Base-by-base conservation (phyloP, 2,329 filamentous ascomycete species). In the Aspergillus brasiliensis region DNA sequence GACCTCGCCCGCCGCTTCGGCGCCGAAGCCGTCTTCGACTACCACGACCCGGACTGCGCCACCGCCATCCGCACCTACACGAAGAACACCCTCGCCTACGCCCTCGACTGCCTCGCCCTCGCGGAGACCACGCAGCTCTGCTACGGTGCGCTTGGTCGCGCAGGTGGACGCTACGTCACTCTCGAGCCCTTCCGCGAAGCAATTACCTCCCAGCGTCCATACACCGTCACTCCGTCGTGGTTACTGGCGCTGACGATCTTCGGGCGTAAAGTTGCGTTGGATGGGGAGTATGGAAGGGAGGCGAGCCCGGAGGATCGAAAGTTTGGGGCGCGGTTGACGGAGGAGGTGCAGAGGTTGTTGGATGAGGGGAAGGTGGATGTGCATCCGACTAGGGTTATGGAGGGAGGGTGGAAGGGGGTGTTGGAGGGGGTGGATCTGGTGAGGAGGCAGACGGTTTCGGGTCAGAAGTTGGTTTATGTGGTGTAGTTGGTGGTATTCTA, bases 11-110 rank as follows among this genome's bases (percentile, higher is more conserved):
- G 73, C 37, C 58, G 58, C 0, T 76, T 72, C 31, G 83, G 83
- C 1, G 83, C 83, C 1, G 75, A 73, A 5, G 67, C 70, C 4
- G 73, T 71, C 5, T 82, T 84, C 64, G 81, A 85, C 68, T 81
- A 84, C 64, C 63, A 67, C 42, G 69, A 65, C 0, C 62, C 75
- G 0, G 72, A 68, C 2, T 77, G 73, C 61, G 77, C 66, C 5
- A 59, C 60, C 0, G 72, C 76, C 8, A 80, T 82, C 54, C 68
- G 71, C 3, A 64, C 59, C 1, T 74, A 76, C 65, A 83, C 81
- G 0, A 47, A 60, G 3, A 75, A 77, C 67, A 58, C 55, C 1
- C 74, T 83, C 0, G 60, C 49, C 1, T 76, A 75, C 53, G 79
- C 74, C 1, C 62, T 83, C 2, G 82, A 84, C 69, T 80, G 77